Percentiles rank a stretch among this genome's conserved stretches.
phyloP scores from a whole-genome alignment of 495 filamentous ascomycete genomes.

The Podospora pseudocomata region DNA sequence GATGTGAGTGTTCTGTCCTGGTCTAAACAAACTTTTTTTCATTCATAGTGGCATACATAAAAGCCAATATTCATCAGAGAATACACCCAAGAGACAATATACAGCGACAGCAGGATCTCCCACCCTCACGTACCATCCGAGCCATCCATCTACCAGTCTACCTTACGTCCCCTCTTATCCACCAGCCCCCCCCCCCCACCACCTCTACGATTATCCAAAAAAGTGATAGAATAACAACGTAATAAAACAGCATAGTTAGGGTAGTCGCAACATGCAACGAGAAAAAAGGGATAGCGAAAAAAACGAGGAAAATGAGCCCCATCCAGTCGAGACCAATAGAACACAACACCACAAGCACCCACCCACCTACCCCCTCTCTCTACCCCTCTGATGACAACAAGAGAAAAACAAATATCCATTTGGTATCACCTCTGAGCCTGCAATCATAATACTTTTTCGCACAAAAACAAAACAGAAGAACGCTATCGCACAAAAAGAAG shows the following conservation, averaged over 20 bases:
- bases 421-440: neutral
- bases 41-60: too few relatives aligned
- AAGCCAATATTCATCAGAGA: neutral
- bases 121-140: neutral
- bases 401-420: neutral
- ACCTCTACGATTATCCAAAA: too few relatives aligned
- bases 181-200: too few relatives aligned
- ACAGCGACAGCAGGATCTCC: neutral
- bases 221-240: too few relatives aligned
- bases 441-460: slow-evolving; percentile 6
- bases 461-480: slow-evolving; percentile 2
- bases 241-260: too few relatives aligned
- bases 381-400: neutral
- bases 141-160: neutral
- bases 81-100: neutral
- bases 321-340: neutral
- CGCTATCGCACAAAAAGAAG: neutral
- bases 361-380: neutral
- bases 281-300: too few relatives aligned
- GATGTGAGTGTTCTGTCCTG: too few relatives aligned
- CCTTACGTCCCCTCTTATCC: neutral
- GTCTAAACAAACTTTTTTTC: too few relatives aligned
- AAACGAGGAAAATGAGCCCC: too few relatives aligned
- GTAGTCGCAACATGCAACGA: too few relatives aligned
- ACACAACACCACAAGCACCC: neutral